Conservation (phyloP, 164 flowering plant genomes). For the Liriodendron chinense region DNA sequence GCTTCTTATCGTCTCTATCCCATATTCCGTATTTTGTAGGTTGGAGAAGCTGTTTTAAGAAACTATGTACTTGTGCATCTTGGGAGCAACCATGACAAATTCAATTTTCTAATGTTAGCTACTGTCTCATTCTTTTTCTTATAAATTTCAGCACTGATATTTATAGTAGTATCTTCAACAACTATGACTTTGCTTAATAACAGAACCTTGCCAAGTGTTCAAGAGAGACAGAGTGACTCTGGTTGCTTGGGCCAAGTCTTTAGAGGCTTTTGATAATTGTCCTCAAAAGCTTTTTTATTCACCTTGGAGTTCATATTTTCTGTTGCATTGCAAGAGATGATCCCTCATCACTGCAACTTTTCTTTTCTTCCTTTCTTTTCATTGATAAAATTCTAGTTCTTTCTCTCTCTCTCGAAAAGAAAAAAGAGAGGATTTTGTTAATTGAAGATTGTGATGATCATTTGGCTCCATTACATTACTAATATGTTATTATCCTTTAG, state of each 20-base stretch:
- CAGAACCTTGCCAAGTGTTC: not conserved
- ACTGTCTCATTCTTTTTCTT: slow-evolving; percentile 7
- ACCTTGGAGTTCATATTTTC: too few species aligned
- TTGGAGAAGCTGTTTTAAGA: slow-evolving; percentile 65
- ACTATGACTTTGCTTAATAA: not conserved
- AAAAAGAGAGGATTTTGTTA: not conserved
- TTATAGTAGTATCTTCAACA: not conserved
- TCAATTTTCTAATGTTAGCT: slow-evolving; percentile 83
- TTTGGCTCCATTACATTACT: slow-evolving; percentile 1
- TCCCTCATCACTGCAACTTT: too few species aligned
- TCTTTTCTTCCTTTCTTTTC: not conserved
- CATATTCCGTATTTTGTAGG: slow-evolving; percentile 34
- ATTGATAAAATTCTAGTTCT: too few species aligned
- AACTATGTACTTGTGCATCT: slow-evolving; percentile 84
- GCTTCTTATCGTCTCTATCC: not conserved
- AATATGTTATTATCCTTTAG: slow-evolving; percentile 30
- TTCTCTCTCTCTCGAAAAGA: too few species aligned
- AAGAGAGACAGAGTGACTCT: not conserved
- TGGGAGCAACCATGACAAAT: slow-evolving; percentile 63
- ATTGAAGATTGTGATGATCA: not conserved
- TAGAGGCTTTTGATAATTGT: not conserved
- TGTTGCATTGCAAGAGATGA: not conserved
- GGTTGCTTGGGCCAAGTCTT: not conserved
- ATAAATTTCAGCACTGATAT: not conserved
- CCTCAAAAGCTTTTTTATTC: not conserved